Evolutionary conservation across 176 grass and related monocot species (phyloP).

Genomic region (Ananas comosus): DNA sequence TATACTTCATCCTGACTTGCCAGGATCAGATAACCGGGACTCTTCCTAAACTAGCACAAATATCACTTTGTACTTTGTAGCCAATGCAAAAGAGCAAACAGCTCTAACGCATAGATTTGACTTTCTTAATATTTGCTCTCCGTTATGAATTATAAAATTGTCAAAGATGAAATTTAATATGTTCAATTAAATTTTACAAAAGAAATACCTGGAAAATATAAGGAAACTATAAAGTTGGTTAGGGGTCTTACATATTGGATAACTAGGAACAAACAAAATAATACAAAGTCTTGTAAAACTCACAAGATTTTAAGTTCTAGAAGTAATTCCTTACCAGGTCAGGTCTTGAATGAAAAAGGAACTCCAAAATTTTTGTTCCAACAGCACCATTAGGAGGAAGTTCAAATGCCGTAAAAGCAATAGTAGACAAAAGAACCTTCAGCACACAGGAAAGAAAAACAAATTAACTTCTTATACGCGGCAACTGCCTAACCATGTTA

Average conservation of each 20-base stretch:
- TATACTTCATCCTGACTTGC: too few species aligned
- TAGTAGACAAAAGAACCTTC: slow-evolving; percentile 83
- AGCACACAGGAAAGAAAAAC: slow-evolving; percentile 9
- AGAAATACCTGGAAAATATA: not conserved
- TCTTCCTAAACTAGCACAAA: too few species aligned
- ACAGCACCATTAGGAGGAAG: slow-evolving; percentile 89
- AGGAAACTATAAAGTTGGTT: not conserved
- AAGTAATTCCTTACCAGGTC: slow-evolving; percentile 52
- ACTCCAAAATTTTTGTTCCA: slow-evolving; percentile 93
- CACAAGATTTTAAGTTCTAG: slow-evolving; percentile 1
- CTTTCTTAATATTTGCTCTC: not conserved
- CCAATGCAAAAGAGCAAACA: too few species aligned
- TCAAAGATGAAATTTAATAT: not conserved
- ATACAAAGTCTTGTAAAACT: not conserved
- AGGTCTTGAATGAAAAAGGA: slow-evolving; percentile 79
- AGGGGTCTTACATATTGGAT: not conserved
- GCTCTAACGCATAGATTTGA: not conserved
- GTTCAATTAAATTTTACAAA: not conserved
- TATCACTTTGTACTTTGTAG: too few species aligned
- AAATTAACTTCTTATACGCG: not conserved
- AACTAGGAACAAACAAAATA: not conserved
- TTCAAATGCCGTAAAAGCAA: slow-evolving; percentile 94
- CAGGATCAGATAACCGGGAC: too few species aligned
- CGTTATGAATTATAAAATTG: not conserved
- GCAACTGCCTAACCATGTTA: not conserved